These are phyloP conservation scores for Elongisporangium undulatum DNA, from an alignment of 352 stramenopile genomes.

Conservation along the genomic window DNA sequence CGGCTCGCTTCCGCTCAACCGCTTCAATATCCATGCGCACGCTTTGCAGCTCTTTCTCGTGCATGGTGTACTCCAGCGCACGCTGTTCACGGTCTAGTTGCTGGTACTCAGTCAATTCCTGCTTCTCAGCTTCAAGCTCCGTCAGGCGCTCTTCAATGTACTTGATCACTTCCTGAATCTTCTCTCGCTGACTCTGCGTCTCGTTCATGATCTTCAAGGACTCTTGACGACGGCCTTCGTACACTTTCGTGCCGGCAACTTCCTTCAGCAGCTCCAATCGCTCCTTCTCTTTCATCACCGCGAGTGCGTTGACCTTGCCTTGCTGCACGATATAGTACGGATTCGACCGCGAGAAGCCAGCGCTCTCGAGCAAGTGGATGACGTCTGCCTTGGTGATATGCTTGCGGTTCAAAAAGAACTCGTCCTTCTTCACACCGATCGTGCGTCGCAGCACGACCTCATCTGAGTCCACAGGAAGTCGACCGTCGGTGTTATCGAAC, in stretches of 20 bases:
- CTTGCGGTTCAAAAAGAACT: slow-evolving; percentile 99
- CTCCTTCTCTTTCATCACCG: slow-evolving; percentile 97
- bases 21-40: slow-evolving; percentile 55
- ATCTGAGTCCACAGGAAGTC: slow-evolving; percentile 89
- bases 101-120: slow-evolving; percentile 95
- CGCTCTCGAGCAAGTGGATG: slow-evolving; percentile 96
- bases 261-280: slow-evolving; percentile 98
- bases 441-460: slow-evolving; percentile 96
- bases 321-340: slow-evolving; percentile 99
- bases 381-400: slow-evolving; percentile 98
- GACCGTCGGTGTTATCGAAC: slow-evolving; percentile 98
- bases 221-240: slow-evolving; percentile 97
- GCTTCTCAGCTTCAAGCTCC: slow-evolving; percentile 98
- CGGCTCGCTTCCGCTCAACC: slow-evolving; percentile 59
- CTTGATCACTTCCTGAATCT: slow-evolving; percentile 95
- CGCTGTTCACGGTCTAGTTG: slow-evolving; percentile 93
- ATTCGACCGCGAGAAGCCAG: slow-evolving; percentile 98
- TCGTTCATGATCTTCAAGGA: slow-evolving; percentile 97
- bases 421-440: slow-evolving; percentile 99
- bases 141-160: slow-evolving; percentile 93
- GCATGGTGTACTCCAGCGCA: slow-evolving; percentile 97
- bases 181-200: slow-evolving; percentile 91
- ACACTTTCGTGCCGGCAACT: slow-evolving; percentile 98
- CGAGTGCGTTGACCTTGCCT: slow-evolving; percentile 98
- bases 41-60: slow-evolving; percentile 84